phyloP scores from a whole-genome alignment of 2,329 filamentous ascomycete species.

The Pseudocercospora musae region DNA sequence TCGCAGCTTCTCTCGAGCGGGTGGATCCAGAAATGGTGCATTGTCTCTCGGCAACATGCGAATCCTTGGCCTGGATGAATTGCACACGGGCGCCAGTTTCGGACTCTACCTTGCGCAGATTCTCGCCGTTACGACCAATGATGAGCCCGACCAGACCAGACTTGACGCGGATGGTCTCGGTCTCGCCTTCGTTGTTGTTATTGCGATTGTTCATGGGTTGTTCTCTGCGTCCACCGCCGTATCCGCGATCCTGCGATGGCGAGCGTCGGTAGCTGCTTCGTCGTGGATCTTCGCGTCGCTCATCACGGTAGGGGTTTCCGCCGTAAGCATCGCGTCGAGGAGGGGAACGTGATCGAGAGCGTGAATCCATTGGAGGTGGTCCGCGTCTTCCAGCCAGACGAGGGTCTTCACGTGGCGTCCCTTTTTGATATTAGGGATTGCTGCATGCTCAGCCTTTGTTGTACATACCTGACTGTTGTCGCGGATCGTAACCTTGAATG shows the following conservation, averaged over 20 bases:
- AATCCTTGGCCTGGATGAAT: slow-evolving; percentile 74
- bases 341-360: slow-evolving; percentile 69
- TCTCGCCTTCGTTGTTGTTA: slow-evolving; percentile 67
- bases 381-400: slow-evolving; percentile 51
- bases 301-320: slow-evolving; percentile 75
- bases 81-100: slow-evolving; percentile 83
- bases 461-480: slow-evolving; percentile 20
- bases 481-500: slow-evolving; percentile 50
- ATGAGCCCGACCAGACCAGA: slow-evolving; percentile 84
- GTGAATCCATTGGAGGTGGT: slow-evolving; percentile 39
- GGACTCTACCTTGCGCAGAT: slow-evolving; percentile 76
- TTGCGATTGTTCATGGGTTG: slow-evolving; percentile 29
- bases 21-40: slow-evolving; percentile 80
- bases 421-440: neutral
- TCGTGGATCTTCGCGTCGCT: slow-evolving; percentile 68
- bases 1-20: slow-evolving; percentile 70
- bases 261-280: slow-evolving; percentile 62
- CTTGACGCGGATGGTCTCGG: slow-evolving; percentile 82
- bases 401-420: slow-evolving; percentile 40
- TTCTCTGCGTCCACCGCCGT: slow-evolving; percentile 24
- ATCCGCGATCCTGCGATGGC: slow-evolving; percentile 57
- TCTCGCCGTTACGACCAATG: slow-evolving; percentile 87
- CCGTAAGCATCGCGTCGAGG: slow-evolving; percentile 63
- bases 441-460: neutral
- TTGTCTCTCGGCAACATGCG: slow-evolving; percentile 68